Conservation (phyloP, 352 stramenopile genomes). For the Phytopythium oedochilum region DNA sequence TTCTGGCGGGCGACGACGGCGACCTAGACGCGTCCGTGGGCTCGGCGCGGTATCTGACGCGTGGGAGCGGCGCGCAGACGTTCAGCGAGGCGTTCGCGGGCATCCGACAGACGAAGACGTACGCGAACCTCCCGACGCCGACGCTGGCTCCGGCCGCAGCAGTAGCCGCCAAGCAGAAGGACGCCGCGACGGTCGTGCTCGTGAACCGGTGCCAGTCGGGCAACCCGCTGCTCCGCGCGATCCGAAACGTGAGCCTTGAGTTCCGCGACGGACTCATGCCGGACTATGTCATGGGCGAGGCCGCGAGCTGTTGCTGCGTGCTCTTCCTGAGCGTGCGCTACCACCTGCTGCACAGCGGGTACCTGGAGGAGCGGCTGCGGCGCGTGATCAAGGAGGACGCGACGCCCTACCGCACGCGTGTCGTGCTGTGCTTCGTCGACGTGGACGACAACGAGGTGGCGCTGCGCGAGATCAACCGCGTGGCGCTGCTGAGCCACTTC, state of each 20-base stretch:
- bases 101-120: conserved; percentile 54
- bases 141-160: background rate
- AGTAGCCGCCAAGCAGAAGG: conserved; percentile 14
- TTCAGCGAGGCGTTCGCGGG: conserved; percentile 59
- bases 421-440: conserved; percentile 95
- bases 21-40: conserved; percentile 7
- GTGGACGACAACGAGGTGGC: conserved; percentile 92
- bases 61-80: conserved; percentile 15
- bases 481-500: conserved; percentile 89
- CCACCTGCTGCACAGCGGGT: conserved; percentile 84
- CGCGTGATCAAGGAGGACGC: conserved; percentile 81
- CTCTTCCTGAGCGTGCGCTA: conserved; percentile 91
- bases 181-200: conserved; percentile 55
- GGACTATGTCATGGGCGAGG: conserved; percentile 93
- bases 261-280: conserved; percentile 89
- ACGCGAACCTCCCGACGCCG: conserved; percentile 21
- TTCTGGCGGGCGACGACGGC: background rate
- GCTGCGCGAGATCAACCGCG: conserved; percentile 91
- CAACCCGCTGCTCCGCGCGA: conserved; percentile 91
- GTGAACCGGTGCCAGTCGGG: conserved; percentile 88
- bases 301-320: conserved; percentile 68
- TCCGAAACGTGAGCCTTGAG: conserved; percentile 92
- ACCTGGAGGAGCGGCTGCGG: conserved; percentile 90
- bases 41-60: conserved; percentile 34
- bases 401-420: conserved; percentile 74